phyloP scores from a whole-genome alignment of 208 protist genomes.

The Crithidia mellificae region DNA sequence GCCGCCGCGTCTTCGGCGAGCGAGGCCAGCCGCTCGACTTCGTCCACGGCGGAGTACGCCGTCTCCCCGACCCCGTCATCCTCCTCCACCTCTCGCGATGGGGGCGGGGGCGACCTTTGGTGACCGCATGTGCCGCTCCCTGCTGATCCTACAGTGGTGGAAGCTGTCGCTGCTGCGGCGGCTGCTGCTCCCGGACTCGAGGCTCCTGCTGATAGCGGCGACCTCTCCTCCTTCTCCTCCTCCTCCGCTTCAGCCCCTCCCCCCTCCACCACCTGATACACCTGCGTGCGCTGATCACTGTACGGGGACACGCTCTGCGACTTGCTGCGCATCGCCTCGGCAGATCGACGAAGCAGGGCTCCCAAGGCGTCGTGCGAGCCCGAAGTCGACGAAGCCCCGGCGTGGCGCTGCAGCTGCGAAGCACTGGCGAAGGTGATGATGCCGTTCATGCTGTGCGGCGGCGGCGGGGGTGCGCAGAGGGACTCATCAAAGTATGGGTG shows the following conservation, averaged over 20 bases:
- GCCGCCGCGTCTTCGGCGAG: conserved; percentile 7
- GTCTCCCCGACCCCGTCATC: neutral
- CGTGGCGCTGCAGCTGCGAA: conserved; percentile 8
- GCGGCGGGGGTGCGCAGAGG: neutral
- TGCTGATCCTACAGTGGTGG: neutral
- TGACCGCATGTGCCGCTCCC: neutral
- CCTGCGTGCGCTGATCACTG: conserved; percentile 5
- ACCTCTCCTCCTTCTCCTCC: too few species aligned
- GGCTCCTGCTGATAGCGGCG: too few species aligned
- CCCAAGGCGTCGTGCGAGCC: neutral
- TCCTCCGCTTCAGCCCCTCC: too few species aligned
- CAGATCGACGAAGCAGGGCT: conserved; percentile 15
- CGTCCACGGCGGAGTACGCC: conserved; percentile 4
- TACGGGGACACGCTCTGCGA: neutral
- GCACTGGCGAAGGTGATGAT: conserved; percentile 6
- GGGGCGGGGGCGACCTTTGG: neutral
- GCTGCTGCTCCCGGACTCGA: too few species aligned
- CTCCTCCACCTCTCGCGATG: neutral
- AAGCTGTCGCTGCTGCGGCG: too few species aligned
- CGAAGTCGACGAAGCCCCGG: neutral
- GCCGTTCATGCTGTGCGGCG: neutral
- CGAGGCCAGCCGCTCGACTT: conserved; percentile 12
- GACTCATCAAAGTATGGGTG: conserved; percentile 21
- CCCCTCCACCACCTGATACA: conserved; percentile 2
- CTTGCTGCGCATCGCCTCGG: conserved; percentile 9